Base-by-base conservation (phyloP, 78 protist genomes). In the Dictyostelium firmibasis region DNA sequence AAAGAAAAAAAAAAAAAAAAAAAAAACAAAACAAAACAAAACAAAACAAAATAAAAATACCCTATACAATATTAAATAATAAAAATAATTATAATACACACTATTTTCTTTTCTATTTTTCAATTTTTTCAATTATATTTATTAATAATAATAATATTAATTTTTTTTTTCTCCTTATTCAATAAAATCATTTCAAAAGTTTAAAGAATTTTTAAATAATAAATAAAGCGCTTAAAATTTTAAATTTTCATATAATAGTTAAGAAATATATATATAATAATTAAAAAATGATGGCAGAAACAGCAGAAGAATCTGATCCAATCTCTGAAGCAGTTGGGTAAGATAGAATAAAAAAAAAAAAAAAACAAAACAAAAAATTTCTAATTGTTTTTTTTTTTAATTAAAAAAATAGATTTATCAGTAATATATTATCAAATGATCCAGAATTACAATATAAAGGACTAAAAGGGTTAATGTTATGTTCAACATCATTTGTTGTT, bases 321-420 rank as follows among this genome's bases (percentile, higher is more conserved):
- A 67, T 89, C 38, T 89, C 94, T 27, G 94, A 89, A 35, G 94
- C 94, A 11, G 94, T 81, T 81, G 87, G 94, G 94, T 89, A 89
- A 70, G 79, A 20, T 38, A 4, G 41, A 20, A 35, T 9, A n/a
- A 13, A 4, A 33, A 75, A 35, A 36, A 77, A 36, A 27, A 67
- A 8, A 9, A 67, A 67, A 25, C 8, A 10, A 67, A 27, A 67
- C 23, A 4, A 25, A 62, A 25, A 9, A 62, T 64, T 9, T 25
- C 23, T 8, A 14, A 27, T 6, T 67, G 0, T 11, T 67, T 33
- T 41, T 31, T 31, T 33, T n/a, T 53, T 74, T 13, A 1, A 11
- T 50, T 50, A 50, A 47, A 29, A 18, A 29, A 38, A 27, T 64
- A 88, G 93, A 62, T 89, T 81, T 44, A 81, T 89, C 50, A 85